Base-by-base conservation (phyloP, 169 alveolate genomes). In the Eimeria brunetti region DNA sequence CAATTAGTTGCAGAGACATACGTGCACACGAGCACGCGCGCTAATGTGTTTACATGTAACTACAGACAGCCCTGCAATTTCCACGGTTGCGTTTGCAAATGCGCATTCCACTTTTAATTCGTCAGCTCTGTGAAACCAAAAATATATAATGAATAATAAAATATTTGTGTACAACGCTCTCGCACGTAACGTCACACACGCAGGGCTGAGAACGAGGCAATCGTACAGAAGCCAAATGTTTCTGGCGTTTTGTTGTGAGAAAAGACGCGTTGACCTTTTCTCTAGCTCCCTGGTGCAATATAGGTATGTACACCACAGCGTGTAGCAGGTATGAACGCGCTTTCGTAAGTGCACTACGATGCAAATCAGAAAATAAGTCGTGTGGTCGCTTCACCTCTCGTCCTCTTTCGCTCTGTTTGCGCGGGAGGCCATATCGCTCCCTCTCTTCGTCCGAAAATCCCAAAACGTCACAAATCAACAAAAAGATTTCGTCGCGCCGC, bases 401-500 rank as follows among this genome's bases (percentile, higher is more conserved):
- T 27, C 67, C 88, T 51, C 41, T 78, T 46, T 75, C 85, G 62
- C 58, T 36, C 53, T 44, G 88, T 44, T 44, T 78, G 22, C 60
- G 58, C 41, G 88, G 94, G 38, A 88, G 78, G 33, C 94, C 94
- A 8, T 69, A 46, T 22, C 75, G 73, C 88, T 67, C 94, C 51
- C 94, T 67, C 56, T 88, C 94, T 30, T 88, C 88, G 38, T 88
- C 94, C 3, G 88, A 69, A 56, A 88, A 73, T 51, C 80, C 86
- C 24, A 88, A 44, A n/a, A 88, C 94, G 88, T 88, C 94, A 49
- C 85, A 88, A 46, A 88, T 88, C 88, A 88, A 51, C 62, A 88
- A 24, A 56, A 88, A 88, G 1, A 88, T 76, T 53, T 88, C 94
- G 41, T 88, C 94, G 27, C 94, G 94, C 11, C 94, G 85, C 56